Percentiles rank a stretch among this genome's conserved stretches.
These are phyloP conservation scores for Eimeria zaria DNA, from an alignment of 169 alveolate genomes.

Conservation along the genomic window DNA sequence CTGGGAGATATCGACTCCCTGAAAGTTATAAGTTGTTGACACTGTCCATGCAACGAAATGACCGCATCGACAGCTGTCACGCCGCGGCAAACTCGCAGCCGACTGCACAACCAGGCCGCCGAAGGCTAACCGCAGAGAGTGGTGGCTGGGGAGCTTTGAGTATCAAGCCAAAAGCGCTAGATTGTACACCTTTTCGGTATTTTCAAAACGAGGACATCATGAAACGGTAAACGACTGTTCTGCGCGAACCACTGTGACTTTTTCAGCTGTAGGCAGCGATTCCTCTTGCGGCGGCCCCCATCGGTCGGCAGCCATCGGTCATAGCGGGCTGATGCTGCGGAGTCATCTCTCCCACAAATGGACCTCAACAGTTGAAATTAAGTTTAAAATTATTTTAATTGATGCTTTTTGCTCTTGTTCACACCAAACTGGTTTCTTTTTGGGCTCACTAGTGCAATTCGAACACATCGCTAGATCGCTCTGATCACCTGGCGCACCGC, in stretches of 20 bases:
- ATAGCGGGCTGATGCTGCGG: not conserved
- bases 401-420: not conserved
- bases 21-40: slow-evolving; percentile 39
- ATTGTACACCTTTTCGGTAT: not conserved
- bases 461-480: slow-evolving; percentile 19
- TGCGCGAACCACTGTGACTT: slow-evolving; percentile 2
- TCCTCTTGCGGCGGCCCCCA: slow-evolving; percentile 62
- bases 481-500: not conserved
- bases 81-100: slow-evolving; percentile 58
- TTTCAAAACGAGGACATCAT: not conserved
- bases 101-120: slow-evolving; percentile 80
- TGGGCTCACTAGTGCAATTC: not conserved
- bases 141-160: not conserved
- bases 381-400: not conserved
- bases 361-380: not conserved
- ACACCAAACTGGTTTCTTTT: not conserved
- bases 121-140: slow-evolving; percentile 41
- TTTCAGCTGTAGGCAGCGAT: slow-evolving; percentile 51
- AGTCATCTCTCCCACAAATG: not conserved
- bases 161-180: not conserved
- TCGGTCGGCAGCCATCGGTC: slow-evolving; percentile 78
- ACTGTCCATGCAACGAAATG: slow-evolving; percentile 64
- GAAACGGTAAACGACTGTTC: not conserved
- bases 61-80: slow-evolving; percentile 60
- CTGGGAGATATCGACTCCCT: slow-evolving; percentile 58